These are phyloP conservation scores for Monosporascus sp. DNA, from an alignment of 2,329 filamentous ascomycete genomes.

Conservation along the genomic window DNA sequence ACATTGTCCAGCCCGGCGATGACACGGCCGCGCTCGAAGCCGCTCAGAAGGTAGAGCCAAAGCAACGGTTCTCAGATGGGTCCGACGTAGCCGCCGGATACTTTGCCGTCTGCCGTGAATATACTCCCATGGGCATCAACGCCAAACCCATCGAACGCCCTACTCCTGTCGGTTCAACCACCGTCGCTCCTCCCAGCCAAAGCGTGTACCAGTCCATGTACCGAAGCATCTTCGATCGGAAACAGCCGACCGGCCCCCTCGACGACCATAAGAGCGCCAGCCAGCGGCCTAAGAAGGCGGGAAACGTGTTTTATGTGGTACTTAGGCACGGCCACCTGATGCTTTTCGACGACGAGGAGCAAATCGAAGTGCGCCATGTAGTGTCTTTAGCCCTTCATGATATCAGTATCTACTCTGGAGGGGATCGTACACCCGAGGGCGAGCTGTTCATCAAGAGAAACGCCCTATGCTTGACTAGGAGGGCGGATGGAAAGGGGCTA, in stretches of 20 bases:
- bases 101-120: constrained; percentile 92
- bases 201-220: constrained; percentile 99
- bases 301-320: constrained; percentile 91
- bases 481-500: constrained; percentile 46
- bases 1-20: constrained; percentile 55
- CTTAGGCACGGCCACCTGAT: constrained; percentile 91
- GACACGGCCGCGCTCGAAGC: constrained; percentile 59
- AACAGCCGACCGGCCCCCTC: constrained; percentile 41
- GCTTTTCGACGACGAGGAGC: constrained; percentile 93
- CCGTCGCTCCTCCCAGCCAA: constrained; percentile 73
- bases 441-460: constrained; percentile 96
- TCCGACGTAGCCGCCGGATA: constrained; percentile 82
- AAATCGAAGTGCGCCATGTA: constrained; percentile 93
- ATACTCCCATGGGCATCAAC: constrained; percentile 85
- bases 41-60: constrained; percentile 57
- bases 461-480: constrained; percentile 74
- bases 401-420: constrained; percentile 78
- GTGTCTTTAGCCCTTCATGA: constrained; percentile 86
- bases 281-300: constrained; percentile 57
- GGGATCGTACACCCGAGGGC: constrained; percentile 73
- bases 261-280: constrained; percentile 43
- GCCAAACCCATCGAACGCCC: constrained; percentile 85
- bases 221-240: constrained; percentile 87
- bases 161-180: constrained; percentile 69
- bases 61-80: constrained; percentile 51